These are phyloP conservation scores for Xylaria longipes DNA, from an alignment of 495 filamentous ascomycete species.

Conservation along the genomic window DNA sequence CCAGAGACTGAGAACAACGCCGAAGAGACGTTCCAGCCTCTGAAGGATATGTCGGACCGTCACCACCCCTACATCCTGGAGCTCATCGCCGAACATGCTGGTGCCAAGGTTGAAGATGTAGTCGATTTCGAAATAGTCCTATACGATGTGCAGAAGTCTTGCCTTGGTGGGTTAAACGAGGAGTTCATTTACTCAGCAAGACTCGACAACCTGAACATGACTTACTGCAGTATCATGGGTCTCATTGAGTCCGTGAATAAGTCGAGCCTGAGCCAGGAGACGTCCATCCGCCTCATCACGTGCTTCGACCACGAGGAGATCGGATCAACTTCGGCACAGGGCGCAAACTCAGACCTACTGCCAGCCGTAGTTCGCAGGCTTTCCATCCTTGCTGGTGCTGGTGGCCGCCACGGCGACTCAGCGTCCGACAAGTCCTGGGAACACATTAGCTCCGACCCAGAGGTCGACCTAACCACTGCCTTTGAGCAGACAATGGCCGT, in stretches of 20 bases:
- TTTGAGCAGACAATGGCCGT: constrained; percentile 91
- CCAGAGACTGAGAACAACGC: constrained; percentile 44
- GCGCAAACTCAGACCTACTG: constrained; percentile 89
- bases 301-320: constrained; percentile 99
- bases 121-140: constrained; percentile 95
- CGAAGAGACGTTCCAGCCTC: constrained; percentile 67
- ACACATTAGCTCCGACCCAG: constrained; percentile 55
- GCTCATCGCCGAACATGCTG: constrained; percentile 81
- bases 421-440: constrained; percentile 58
- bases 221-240: constrained; percentile 82
- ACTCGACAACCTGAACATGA: constrained; percentile 94
- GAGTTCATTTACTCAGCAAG: constrained; percentile 94
- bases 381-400: constrained; percentile 70
- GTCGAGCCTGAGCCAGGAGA: constrained; percentile 70
- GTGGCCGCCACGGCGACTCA: constrained; percentile 41
- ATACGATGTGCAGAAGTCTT: constrained; percentile 91
- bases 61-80: constrained; percentile 89
- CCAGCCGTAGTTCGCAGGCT: constrained; percentile 88
- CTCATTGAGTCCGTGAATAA: constrained; percentile 76
- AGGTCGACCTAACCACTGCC: constrained; percentile 69
- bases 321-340: constrained; percentile 88
- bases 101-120: constrained; percentile 69
- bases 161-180: constrained; percentile 86
- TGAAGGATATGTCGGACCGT: constrained; percentile 78
- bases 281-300: constrained; percentile 83